A percentile compares a stretch with the other conserved stretches of the same genome.
Conservation (phyloP, 2,329 filamentous ascomycete genomes). For the Aspergillus fijiensis region DNA sequence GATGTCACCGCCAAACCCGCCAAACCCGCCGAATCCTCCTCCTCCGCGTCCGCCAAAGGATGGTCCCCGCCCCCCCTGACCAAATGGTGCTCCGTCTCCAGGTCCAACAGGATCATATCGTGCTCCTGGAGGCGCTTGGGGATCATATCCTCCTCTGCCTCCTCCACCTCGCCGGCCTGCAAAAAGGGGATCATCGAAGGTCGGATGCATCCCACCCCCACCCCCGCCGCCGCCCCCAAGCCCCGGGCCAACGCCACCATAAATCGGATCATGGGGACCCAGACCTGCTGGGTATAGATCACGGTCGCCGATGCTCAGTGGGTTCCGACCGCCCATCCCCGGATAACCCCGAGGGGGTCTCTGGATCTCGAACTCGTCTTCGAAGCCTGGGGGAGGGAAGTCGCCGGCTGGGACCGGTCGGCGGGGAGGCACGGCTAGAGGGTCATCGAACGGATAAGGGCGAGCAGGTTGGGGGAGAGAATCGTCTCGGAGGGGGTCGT, state of each 20-base stretch:
- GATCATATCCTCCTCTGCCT: conserved; percentile 57
- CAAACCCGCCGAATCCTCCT: conserved; percentile 57
- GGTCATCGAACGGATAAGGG: conserved; percentile 67
- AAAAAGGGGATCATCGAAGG: conserved; percentile 88
- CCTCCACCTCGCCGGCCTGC: conserved; percentile 54
- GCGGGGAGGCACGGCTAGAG: conserved; percentile 60
- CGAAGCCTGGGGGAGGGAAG: conserved; percentile 84
- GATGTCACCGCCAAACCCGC: conserved; percentile 46
- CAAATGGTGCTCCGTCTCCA: conserved; percentile 54
- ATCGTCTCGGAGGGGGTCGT: conserved; percentile 53
- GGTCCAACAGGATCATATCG: conserved; percentile 86
- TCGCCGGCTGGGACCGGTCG: conserved; percentile 68
- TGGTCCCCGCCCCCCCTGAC: conserved; percentile 31
- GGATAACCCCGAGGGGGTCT: conserved; percentile 58
- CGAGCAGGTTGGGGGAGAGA: conserved; percentile 60
- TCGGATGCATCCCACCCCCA: conserved; percentile 92
- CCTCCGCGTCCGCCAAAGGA: conserved; percentile 34
- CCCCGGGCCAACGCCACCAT: conserved; percentile 63
- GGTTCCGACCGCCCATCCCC: conserved; percentile 52
- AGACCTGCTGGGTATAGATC: conserved; percentile 86
- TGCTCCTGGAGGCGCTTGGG: conserved; percentile 80
- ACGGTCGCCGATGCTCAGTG: conserved; percentile 73
- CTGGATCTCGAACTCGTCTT: conserved; percentile 86
- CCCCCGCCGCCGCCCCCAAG: conserved; percentile 66
- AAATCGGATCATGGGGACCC: conserved; percentile 79